These are phyloP conservation scores for Syncephalis plumigaleata DNA, from an alignment of 371 early-diverging fungal genomes.

Conservation along the genomic window DNA sequence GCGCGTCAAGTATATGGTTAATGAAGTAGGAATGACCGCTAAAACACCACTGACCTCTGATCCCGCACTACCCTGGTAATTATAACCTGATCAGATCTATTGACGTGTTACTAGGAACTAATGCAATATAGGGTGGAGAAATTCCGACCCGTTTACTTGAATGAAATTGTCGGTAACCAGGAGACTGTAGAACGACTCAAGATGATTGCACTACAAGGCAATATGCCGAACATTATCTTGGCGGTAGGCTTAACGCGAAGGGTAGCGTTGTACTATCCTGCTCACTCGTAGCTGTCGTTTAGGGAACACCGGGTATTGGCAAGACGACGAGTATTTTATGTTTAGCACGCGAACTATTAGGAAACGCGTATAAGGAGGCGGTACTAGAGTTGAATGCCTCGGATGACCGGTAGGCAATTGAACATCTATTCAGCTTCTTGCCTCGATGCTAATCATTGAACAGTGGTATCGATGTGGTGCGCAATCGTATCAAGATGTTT, in stretches of 20 bases:
- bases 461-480: constrained; percentile 96
- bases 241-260: constrained; percentile 29
- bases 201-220: constrained; percentile 75
- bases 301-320: constrained; percentile 98
- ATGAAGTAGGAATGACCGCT: no score
- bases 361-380: constrained; percentile 70
- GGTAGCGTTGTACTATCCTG: not conserved
- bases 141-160: constrained; percentile 75
- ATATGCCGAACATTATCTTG: constrained; percentile 94
- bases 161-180: constrained; percentile 93
- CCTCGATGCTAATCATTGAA: not conserved
- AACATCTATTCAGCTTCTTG: not conserved
- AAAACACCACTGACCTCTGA: no score
- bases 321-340: constrained; percentile 96
- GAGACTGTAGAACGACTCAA: constrained; percentile 79
- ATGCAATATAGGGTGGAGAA: constrained; percentile 76
- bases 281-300: not conserved
- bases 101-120: no score
- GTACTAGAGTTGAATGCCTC: constrained; percentile 96
- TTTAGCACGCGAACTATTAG: constrained; percentile 74
- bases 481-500: constrained; percentile 96
- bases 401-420: constrained; percentile 71
- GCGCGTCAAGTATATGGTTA: no score
- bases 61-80: no score
- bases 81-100: no score